Evolutionary conservation across 139 green algal species (phyloP).

Genomic region (Picochlorum sp.): DNA sequence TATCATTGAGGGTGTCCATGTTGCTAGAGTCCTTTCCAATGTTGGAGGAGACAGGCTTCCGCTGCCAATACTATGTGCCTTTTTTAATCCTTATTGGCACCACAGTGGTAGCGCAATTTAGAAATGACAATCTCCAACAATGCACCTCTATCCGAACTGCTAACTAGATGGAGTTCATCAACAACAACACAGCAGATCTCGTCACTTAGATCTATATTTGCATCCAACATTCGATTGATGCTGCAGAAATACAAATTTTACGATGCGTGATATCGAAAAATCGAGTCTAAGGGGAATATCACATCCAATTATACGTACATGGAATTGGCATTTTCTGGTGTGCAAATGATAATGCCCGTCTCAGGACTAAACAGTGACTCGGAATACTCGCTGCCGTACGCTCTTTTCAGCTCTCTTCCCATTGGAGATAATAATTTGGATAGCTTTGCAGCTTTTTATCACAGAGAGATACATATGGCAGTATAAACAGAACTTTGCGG

Average conservation of each 20-base stretch:
- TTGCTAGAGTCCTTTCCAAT: too few relatives aligned
- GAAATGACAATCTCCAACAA: conserved; percentile 91
- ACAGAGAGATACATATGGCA: conserved; percentile 17
- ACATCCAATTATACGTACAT: conserved; percentile 3
- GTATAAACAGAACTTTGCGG: conserved; percentile 17
- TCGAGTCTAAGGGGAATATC: too few relatives aligned
- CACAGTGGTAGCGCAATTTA: conserved; percentile 71
- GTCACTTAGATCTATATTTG: neutral
- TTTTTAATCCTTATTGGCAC: neutral
- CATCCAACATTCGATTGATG: conserved; percentile 23
- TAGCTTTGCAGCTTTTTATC: conserved; percentile 7
- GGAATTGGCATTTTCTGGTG: conserved; percentile 16
- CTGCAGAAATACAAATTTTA: conserved; percentile 3
- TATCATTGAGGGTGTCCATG: neutral
- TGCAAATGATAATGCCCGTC: conserved; percentile 19
- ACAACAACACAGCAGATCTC: conserved; percentile 13
- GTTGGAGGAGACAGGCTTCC: too few relatives aligned
- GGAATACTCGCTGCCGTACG: conserved; percentile 9
- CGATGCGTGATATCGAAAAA: neutral
- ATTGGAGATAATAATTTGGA: neutral
- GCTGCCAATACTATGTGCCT: too few relatives aligned
- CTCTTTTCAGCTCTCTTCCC: conserved; percentile 4
- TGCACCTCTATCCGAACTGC: conserved; percentile 64
- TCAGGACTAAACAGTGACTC: neutral
- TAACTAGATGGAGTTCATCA: conserved; percentile 21